Conservation (phyloP, 805 yeast species). For the Nakazawaea ishiwadae region DNA sequence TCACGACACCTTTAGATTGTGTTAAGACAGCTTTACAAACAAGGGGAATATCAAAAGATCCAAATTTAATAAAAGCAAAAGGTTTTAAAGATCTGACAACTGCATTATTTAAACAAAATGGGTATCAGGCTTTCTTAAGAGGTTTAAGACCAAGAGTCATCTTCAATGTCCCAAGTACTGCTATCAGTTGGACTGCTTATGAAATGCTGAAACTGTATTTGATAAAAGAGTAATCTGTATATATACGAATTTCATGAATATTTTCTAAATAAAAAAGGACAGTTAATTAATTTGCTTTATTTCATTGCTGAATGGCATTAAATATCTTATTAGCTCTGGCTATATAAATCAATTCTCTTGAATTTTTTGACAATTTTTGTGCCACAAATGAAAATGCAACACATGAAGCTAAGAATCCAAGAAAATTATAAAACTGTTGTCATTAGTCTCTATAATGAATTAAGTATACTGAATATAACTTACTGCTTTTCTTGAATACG, state of each 20-base stretch:
- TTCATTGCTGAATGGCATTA: constrained; percentile 9
- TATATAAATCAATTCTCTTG: constrained; percentile 12
- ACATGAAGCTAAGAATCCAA: constrained; percentile 80
- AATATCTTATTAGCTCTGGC: constrained; percentile 6
- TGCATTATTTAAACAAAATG: constrained; percentile 58
- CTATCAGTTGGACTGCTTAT: constrained; percentile 96
- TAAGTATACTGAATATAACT: constrained; percentile 16
- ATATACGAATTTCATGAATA: neutral
- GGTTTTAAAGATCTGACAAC: constrained; percentile 69
- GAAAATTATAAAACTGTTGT: constrained; percentile 63
- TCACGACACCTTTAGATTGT: constrained; percentile 92
- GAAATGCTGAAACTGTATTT: constrained; percentile 89
- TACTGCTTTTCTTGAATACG: constrained; percentile 68
- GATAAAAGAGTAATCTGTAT: constrained; percentile 19
- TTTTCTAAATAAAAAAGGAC: neutral
- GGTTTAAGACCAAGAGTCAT: constrained; percentile 90
- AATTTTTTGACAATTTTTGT: constrained; percentile 35
- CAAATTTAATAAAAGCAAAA: constrained; percentile 46
- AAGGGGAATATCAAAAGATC: constrained; percentile 50
- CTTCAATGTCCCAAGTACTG: constrained; percentile 92
- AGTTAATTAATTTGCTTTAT: neutral
- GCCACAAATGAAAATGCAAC: constrained; percentile 78
- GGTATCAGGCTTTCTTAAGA: constrained; percentile 64
- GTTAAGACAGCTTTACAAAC: constrained; percentile 90
- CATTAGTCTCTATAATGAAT: no score